These are phyloP conservation scores for Termitomyces heimii DNA, from an alignment of 768 basidiomycete genomes.

Conservation along the genomic window DNA sequence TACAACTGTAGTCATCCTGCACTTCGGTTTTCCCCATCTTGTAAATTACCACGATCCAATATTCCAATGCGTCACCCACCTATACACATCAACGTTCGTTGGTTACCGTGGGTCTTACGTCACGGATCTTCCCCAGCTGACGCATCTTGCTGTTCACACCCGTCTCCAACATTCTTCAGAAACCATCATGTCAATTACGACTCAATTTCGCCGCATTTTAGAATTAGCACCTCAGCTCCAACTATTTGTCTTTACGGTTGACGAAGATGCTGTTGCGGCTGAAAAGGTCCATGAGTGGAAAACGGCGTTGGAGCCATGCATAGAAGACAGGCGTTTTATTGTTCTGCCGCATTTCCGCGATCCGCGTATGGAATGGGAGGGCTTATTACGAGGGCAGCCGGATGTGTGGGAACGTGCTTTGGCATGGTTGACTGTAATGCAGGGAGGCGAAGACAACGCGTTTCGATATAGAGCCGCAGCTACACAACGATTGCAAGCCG, in stretches of 20 bases:
- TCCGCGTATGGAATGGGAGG: background rate
- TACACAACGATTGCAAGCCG: background rate
- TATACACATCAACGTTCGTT: constrained; percentile 26
- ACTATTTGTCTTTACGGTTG: background rate
- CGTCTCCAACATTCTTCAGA: constrained; percentile 2
- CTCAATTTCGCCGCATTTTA: background rate
- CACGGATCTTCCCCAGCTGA: constrained; percentile 24
- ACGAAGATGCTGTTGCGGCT: background rate
- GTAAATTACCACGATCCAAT: constrained; percentile 29
- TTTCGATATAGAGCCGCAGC: background rate
- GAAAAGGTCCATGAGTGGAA: background rate
- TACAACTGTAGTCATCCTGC: constrained; percentile 22
- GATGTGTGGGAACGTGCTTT: constrained; percentile 12
- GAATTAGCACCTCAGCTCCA: background rate
- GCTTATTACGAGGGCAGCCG: background rate
- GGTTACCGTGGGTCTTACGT: constrained; percentile 25
- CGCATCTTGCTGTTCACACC: constrained; percentile 28
- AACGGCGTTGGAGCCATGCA: background rate
- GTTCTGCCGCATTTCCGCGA: background rate
- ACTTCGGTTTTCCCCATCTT: constrained; percentile 26
- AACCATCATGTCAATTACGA: background rate
- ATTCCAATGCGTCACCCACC: constrained; percentile 26
- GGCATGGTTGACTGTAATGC: constrained; percentile 6
- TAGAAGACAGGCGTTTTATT: background rate
- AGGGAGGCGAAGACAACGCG: background rate